phyloP scores from a whole-genome alignment of 106 monocot species.

The Dendrobium huoshanense region DNA sequence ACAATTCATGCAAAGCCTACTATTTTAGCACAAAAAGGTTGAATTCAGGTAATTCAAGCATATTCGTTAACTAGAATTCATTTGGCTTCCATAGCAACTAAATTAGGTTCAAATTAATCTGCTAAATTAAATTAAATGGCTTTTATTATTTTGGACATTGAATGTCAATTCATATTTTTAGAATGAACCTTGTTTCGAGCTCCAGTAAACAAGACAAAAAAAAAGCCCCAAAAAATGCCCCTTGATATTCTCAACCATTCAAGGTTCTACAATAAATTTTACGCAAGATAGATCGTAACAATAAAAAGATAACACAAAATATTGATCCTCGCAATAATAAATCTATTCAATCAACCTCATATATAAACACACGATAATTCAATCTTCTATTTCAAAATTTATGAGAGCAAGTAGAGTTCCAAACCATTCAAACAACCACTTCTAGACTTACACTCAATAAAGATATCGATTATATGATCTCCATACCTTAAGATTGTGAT shows the following conservation, averaged over 20 bases:
- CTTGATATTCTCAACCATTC: background rate
- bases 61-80: background rate
- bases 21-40: background rate
- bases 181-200: background rate
- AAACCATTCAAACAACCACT: background rate
- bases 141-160: background rate
- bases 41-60: background rate
- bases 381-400: background rate
- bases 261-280: background rate
- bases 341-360: background rate
- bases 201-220: background rate
- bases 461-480: background rate
- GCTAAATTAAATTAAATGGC: background rate
- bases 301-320: background rate
- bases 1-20: background rate
- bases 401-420: background rate
- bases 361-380: background rate
- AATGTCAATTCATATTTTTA: background rate
- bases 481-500: background rate
- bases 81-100: background rate
- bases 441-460: background rate
- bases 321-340: background rate
- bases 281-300: background rate
- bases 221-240: background rate
- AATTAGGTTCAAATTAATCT: background rate